Evolutionary conservation across 169 alveolate genomes (phyloP).

Genomic region (Cryptosporidium meleagridis): DNA sequence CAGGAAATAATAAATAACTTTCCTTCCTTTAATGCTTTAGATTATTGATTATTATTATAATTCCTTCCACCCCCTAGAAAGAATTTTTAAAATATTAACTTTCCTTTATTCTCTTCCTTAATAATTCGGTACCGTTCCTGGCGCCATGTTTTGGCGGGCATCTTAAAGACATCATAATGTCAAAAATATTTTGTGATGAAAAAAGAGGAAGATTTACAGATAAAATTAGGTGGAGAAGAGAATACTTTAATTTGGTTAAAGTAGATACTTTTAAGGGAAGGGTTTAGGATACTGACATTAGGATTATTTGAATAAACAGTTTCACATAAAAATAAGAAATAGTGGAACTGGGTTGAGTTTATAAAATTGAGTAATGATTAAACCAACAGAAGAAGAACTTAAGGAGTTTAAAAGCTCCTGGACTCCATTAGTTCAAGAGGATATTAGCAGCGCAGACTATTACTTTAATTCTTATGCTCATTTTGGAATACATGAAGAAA

Average conservation of each 20-base stretch:
- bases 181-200: conserved; percentile 8
- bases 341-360: neutral
- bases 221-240: neutral
- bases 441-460: conserved; percentile 86
- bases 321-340: neutral
- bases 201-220: neutral
- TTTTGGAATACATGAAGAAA: conserved; percentile 96
- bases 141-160: conserved; percentile 30
- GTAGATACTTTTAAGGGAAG: too few species aligned
- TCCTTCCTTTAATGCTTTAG: neutral
- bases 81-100: neutral
- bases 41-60: conserved; percentile 15
- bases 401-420: conserved; percentile 54
- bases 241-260: neutral
- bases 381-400: conserved; percentile 52
- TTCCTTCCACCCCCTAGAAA: conserved; percentile 16
- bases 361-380: neutral
- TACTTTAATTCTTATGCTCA: conserved; percentile 97
- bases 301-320: neutral
- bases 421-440: conserved; percentile 69
- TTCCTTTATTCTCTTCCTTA: neutral
- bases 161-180: neutral
- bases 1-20: neutral
- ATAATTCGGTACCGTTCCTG: neutral
- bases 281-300: too few species aligned